Base-by-base conservation (phyloP, 176 grass and related monocot genomes). In the Bothriochloa decipiens region DNA sequence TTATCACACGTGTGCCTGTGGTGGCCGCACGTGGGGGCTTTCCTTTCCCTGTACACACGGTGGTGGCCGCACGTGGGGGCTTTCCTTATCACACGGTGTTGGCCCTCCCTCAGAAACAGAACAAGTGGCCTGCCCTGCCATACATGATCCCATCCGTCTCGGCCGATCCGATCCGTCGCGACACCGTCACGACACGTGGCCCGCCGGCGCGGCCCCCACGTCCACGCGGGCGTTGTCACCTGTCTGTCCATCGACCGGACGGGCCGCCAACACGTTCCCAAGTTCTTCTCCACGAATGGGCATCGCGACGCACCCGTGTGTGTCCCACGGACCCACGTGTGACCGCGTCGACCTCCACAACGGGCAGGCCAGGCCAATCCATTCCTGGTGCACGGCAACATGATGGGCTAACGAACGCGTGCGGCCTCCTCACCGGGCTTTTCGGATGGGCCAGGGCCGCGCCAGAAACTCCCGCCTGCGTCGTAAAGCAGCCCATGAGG, bases 21-120 rank as follows among this genome's bases (percentile, higher is more conserved):
- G 36, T 61, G 81, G 36, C 8, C 23, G 53, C 68, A 82, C 68
- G 80, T 72, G 52, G 80, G 35, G 16, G 65, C 39, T 40, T 40
- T 7, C 6, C 40, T 32, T 32, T 32, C 29, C n/a, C n/a, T n/a
- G n/a, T n/a, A n/a, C n/a, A n/a, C n/a, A n/a, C n/a, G n/a, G 27
- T 61, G 57, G 36, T 61, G 81, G 36, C 8, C 23, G 53, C 68
- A 82, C 68, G 80, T 72, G 52, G 80, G 35, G 16, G 65, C 39
- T 40, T 39, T 7, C 6, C 40, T 32, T 32, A n/a, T 32, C 29
- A n/a, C n/a, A n/a, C n/a, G n/a, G n/a, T n/a, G n/a, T n/a, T n/a
- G n/a, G n/a, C 49, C 49, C 45, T 47, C 13, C 7, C n/a, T n/a
- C n/a, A n/a, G n/a, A n/a, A 7, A 8, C 29, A 49, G 4, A 46